These are phyloP conservation scores for Paraphoma sp. DNA, from an alignment of 2,329 filamentous ascomycete genomes.

Conservation along the genomic window DNA sequence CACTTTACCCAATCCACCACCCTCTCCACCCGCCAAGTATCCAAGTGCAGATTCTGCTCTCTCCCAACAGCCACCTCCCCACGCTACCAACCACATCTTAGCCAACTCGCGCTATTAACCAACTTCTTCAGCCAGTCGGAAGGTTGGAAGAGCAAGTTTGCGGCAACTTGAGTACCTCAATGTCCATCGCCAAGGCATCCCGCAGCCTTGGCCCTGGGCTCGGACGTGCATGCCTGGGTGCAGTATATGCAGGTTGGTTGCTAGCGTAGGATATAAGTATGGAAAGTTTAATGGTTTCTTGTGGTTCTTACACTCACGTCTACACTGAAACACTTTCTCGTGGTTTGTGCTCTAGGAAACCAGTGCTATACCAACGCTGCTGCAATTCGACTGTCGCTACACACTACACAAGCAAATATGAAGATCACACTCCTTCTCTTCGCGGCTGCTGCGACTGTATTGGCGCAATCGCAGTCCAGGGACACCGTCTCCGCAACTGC, in stretches of 20 bases:
- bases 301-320: slow-evolving; percentile 1
- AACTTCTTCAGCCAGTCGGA: slow-evolving; percentile 6
- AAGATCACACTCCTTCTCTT: slow-evolving; percentile 24
- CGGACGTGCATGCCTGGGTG: slow-evolving; percentile 5
- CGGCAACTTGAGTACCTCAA: slow-evolving; percentile 31
- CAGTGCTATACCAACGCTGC: slow-evolving; percentile 2
- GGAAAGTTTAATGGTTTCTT: neutral
- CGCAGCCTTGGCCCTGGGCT: slow-evolving; percentile 31
- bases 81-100: slow-evolving; percentile 4
- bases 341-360: neutral
- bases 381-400: neutral
- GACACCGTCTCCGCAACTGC: slow-evolving; percentile 22
- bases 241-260: neutral
- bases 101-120: slow-evolving; percentile 1
- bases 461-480: slow-evolving; percentile 14
- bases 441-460: slow-evolving; percentile 15
- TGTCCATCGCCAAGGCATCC: slow-evolving; percentile 31
- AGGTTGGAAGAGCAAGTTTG: slow-evolving; percentile 7
- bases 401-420: slow-evolving; percentile 15
- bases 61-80: slow-evolving; percentile 7
- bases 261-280: slow-evolving; percentile 16
- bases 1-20: neutral
- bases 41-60: slow-evolving; percentile 5
- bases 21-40: neutral
- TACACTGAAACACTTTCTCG: slow-evolving; percentile 7